A percentile compares a stretch with the other conserved stretches of the same genome.
These are phyloP conservation scores for Neurospora africana DNA, from an alignment of 495 filamentous ascomycete species.

Conservation along the genomic window DNA sequence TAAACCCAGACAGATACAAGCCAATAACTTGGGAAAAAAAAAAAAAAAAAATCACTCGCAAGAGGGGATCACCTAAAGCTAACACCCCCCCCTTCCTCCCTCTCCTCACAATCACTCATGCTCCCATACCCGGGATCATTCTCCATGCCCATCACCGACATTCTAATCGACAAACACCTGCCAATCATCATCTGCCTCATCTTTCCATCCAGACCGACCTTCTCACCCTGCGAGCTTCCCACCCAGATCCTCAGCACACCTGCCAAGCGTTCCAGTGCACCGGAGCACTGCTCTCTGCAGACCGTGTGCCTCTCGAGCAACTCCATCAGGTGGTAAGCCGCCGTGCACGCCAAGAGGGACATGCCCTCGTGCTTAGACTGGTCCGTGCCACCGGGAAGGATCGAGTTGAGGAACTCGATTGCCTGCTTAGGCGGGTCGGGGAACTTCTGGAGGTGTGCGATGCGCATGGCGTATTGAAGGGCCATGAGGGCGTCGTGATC, in stretches of 20 bases:
- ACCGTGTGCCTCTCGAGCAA: slow-evolving; percentile 44
- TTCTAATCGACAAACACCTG: slow-evolving; percentile 37
- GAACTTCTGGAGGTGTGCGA: slow-evolving; percentile 51
- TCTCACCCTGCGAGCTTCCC: slow-evolving; percentile 32
- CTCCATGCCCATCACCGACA: slow-evolving; percentile 41
- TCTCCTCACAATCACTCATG: slow-evolving; percentile 27
- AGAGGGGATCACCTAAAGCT: neutral
- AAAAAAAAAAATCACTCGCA: neutral
- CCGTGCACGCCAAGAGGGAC: slow-evolving; percentile 65
- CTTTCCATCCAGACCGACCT: slow-evolving; percentile 32
- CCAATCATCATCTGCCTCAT: slow-evolving; percentile 39
- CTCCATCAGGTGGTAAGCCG: slow-evolving; percentile 62
- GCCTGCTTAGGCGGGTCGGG: slow-evolving; percentile 30
- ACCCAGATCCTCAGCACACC: slow-evolving; percentile 47
- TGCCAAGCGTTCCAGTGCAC: slow-evolving; percentile 41
- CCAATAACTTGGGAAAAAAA: neutral
- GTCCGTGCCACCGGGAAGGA: slow-evolving; percentile 18
- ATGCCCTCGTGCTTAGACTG: slow-evolving; percentile 36
- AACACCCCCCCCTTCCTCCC: slow-evolving; percentile 13
- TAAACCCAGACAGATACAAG: neutral
- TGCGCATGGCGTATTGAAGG: slow-evolving; percentile 71
- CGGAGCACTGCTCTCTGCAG: slow-evolving; percentile 32
- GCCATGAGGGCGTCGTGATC: slow-evolving; percentile 59
- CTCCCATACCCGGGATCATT: slow-evolving; percentile 44
- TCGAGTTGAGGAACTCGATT: slow-evolving; percentile 36